These are phyloP conservation scores for Clonostachys chloroleuca DNA, from an alignment of 2,329 filamentous ascomycete species.

Conservation along the genomic window DNA sequence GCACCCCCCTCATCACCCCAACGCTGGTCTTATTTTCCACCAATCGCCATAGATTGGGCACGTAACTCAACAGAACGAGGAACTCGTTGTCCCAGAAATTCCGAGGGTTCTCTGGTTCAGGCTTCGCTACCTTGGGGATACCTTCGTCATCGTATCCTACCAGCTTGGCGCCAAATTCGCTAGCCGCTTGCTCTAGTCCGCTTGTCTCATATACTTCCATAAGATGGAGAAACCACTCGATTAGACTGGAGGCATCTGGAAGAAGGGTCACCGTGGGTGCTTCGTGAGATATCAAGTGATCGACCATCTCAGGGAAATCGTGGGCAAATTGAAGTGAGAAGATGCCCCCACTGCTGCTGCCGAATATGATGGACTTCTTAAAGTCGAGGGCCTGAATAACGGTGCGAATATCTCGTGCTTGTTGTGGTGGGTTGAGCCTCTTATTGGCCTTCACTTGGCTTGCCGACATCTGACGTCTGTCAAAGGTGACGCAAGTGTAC, in stretches of 20 bases:
- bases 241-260: conserved; percentile 12
- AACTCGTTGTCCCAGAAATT: conserved; percentile 24
- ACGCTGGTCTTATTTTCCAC: conserved; percentile 15
- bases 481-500: conserved; percentile 22
- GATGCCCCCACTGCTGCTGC: conserved; percentile 20
- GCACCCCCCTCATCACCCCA: conserved; percentile 15
- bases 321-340: conserved; percentile 20
- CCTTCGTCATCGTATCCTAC: conserved; percentile 17
- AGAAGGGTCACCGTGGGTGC: conserved; percentile 15
- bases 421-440: conserved; percentile 16
- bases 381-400: conserved; percentile 18
- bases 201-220: conserved; percentile 11
- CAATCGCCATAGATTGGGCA: conserved; percentile 16
- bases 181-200: conserved; percentile 10
- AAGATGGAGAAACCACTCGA: conserved; percentile 13
- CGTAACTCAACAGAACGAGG: conserved; percentile 8
- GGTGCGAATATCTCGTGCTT: conserved; percentile 20
- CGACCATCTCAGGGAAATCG: conserved; percentile 18
- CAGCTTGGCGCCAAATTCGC: conserved; percentile 10
- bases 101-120: conserved; percentile 11
- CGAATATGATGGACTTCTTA: conserved; percentile 16
- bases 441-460: conserved; percentile 15
- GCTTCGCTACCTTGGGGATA: conserved; percentile 8
- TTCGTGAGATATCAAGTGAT: conserved; percentile 22
- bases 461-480: conserved; percentile 24